phyloP scores from a whole-genome alignment of 2,329 filamentous ascomycete species.

The Claviceps maximensis region DNA sequence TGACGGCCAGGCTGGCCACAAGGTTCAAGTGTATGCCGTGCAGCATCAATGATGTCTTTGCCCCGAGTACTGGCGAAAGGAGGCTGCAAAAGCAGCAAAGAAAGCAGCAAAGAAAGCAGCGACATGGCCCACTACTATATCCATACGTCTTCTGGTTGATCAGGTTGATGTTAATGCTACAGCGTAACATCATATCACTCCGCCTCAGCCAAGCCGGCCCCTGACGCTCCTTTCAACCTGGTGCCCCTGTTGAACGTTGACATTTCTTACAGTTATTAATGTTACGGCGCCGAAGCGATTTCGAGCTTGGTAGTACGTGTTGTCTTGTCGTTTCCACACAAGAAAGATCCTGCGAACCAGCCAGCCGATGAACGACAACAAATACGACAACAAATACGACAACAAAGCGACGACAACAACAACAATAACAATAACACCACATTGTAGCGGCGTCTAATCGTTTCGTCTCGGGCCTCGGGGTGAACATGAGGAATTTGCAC shows the following conservation, averaged over 20 bases:
- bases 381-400: not conserved
- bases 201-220: not conserved
- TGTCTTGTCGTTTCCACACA: not conserved
- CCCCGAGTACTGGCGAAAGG: not conserved
- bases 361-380: not conserved
- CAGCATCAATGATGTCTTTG: not conserved
- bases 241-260: not conserved
- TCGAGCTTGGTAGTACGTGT: not conserved
- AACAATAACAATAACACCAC: not conserved
- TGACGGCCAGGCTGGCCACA: slow-evolving; percentile 35
- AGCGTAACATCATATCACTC: not conserved
- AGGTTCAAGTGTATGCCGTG: not conserved
- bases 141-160: not conserved
- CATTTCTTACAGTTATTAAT: not conserved
- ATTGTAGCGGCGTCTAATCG: not conserved
- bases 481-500: not conserved
- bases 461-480: not conserved
- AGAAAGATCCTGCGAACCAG: not conserved
- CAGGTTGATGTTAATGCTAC: not conserved
- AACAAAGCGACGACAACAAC: not conserved
- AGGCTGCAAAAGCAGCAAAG: not conserved
- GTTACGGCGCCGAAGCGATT: not conserved
- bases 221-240: not conserved
- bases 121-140: too few relatives aligned
- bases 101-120: too few relatives aligned